Conservation (phyloP, 306 rosid genomes). For the barrel medic (Medicago truncatula) region DNA sequence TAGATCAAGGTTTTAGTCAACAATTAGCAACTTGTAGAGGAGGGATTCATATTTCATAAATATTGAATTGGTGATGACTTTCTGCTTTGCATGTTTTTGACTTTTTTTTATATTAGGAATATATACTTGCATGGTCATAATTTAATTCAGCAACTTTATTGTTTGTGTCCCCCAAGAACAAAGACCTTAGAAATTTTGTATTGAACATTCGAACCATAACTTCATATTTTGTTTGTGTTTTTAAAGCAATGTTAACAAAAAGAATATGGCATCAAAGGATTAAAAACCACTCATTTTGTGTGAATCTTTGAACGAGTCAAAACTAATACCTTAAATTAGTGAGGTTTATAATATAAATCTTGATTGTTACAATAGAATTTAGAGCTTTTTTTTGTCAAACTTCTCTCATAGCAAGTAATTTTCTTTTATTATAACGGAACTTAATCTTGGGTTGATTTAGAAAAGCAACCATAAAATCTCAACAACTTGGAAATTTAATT, state of each 20-base stretch:
- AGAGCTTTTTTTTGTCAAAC: too few relatives aligned
- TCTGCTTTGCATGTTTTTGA: slow-evolving; percentile 36
- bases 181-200: not conserved
- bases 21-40: slow-evolving; percentile 27
- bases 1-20: slow-evolving; percentile 31
- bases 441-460: slow-evolving; percentile 1
- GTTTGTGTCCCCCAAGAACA: not conserved
- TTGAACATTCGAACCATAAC: not conserved
- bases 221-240: not conserved
- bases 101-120: slow-evolving; percentile 11
- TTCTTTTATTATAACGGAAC: not conserved
- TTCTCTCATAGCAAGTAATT: too few relatives aligned
- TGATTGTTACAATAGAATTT: too few relatives aligned
- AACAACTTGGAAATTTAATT: slow-evolving; percentile 30
- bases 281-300: not conserved
- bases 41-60: slow-evolving; percentile 23
- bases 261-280: not conserved
- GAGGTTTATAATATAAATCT: too few relatives aligned
- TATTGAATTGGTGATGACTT: slow-evolving; percentile 17
- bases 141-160: not conserved
- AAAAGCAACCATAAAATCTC: slow-evolving; percentile 33
- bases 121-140: not conserved
- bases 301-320: too few relatives aligned
- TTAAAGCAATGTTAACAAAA: not conserved
- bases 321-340: too few relatives aligned